phyloP scores from a whole-genome alignment of 2,329 filamentous ascomycete species.

The Cucurbitaria berberidis region DNA sequence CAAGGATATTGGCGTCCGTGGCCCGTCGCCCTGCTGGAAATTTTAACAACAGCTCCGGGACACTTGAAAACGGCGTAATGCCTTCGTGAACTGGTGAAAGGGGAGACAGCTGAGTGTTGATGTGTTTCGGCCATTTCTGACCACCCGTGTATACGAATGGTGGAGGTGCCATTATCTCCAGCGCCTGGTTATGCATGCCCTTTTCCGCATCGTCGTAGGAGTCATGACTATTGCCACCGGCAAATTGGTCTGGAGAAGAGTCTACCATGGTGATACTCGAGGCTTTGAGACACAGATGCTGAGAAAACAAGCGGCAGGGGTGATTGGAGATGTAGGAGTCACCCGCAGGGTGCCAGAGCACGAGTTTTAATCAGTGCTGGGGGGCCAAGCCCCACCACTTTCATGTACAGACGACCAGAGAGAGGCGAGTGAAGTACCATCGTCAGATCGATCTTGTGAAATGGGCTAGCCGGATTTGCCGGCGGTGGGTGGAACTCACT shows the following conservation, averaged over 20 bases:
- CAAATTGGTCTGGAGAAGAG: slow-evolving; percentile 22
- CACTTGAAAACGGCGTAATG: slow-evolving; percentile 41
- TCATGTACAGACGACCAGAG: slow-evolving; percentile 17
- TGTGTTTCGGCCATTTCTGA: slow-evolving; percentile 12
- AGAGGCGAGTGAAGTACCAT: slow-evolving; percentile 20
- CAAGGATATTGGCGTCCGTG: slow-evolving; percentile 23
- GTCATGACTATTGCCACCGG: slow-evolving; percentile 24
- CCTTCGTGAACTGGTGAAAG: slow-evolving; percentile 42
- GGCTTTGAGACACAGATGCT: slow-evolving; percentile 26
- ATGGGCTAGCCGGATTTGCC: slow-evolving; percentile 27
- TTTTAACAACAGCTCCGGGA: slow-evolving; percentile 40
- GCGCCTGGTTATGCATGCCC: slow-evolving; percentile 37
- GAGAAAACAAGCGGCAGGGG: slow-evolving; percentile 23
- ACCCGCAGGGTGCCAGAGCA: slow-evolving; percentile 24
- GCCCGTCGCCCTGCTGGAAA: slow-evolving; percentile 21
- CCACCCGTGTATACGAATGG: slow-evolving; percentile 36
- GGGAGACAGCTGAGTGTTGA: slow-evolving; percentile 23
- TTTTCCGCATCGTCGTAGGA: slow-evolving; percentile 44
- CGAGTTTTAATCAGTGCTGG: slow-evolving; percentile 34
- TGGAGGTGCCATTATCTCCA: slow-evolving; percentile 28
- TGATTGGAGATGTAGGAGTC: slow-evolving; percentile 26
- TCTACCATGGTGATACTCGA: slow-evolving; percentile 28
- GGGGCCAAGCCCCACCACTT: slow-evolving; percentile 32
- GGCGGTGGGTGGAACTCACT: slow-evolving; percentile 14
- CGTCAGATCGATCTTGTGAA: slow-evolving; percentile 19